Base-by-base conservation (phyloP, 179 eudicot species). In the Corrigiola litoralis region DNA sequence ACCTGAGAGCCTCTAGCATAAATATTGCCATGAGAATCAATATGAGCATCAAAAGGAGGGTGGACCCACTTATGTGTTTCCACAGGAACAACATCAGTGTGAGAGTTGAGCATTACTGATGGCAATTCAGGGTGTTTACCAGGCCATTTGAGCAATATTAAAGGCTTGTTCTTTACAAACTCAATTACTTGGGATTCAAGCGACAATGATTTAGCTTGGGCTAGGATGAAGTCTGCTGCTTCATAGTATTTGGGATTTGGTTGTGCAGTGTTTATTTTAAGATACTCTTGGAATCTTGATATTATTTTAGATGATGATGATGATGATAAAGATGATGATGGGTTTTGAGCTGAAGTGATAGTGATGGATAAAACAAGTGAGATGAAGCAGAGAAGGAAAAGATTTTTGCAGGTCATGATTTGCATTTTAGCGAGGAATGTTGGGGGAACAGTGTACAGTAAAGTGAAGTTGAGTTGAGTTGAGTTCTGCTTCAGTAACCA, bases 71-170 rank as follows among this genome's bases (percentile, higher is more conserved):
- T 86, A 40, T 63, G 53, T 27, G 69, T 52, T 78, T 91, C 96
- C 23, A 80, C 90, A 24, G 96, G 94, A 71, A 91, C 96, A 16
- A 90, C 95, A 20, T 88, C 97, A n/a, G 92, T 86, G 74, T 91
- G 97, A 4, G 97, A 92, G 45, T 92, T 88, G 66, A 91, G 81
- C 12, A 91, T 77, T 21, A 91, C 44, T 36, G 94, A 73, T 27
- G 86, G 84, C 37, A 91, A 81, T 4, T 69, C 20, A 0, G 87
- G 87, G 66, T 81, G 49, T 41, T 72, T 63, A 0, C 96, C 97
- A 16, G 85, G 72, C 89, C 87, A 85, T 36, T 86, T 88, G 45
- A 91, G 75, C 61, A 91, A 76, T 47, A 91, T 61, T 24, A 88
- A 50, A 55, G 97, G 96, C 18, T 88, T 88, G 17, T 74, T 75